Percentiles rank a stretch among this genome's conserved stretches.
phyloP scores from a whole-genome alignment of 179 eudicot species.

The Silene coronaria region DNA sequence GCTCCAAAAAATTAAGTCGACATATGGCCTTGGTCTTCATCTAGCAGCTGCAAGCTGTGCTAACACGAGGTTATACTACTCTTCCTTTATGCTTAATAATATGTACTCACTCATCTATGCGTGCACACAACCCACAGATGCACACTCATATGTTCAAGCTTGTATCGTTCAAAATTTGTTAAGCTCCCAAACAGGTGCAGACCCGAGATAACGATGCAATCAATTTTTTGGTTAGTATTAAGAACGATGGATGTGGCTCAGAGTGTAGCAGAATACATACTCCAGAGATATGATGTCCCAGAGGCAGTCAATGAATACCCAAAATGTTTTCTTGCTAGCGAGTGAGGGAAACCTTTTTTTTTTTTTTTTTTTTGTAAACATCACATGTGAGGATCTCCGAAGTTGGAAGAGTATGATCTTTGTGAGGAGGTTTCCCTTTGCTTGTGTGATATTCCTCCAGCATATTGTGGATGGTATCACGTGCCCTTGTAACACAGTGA shows the following conservation, averaged over 20 bases:
- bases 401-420: background rate
- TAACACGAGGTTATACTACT: constrained; percentile 49
- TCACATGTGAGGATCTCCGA: background rate
- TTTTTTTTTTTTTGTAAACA: background rate
- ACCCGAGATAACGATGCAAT: background rate
- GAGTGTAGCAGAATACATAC: background rate
- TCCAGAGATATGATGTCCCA: background rate
- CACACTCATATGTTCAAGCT: background rate
- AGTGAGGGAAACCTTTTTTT: too few relatives aligned
- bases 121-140: background rate
- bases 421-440: background rate
- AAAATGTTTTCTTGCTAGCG: background rate
- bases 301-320: background rate
- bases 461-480: background rate
- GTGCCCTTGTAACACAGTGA: background rate
- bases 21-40: constrained; percentile 67
- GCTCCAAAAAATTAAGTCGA: constrained; percentile 35
- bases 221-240: constrained; percentile 1
- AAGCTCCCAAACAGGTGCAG: background rate
- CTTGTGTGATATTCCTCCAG: background rate
- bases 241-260: constrained; percentile 1
- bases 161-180: background rate
- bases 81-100: background rate
- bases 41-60: constrained; percentile 61
- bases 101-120: background rate